These are phyloP conservation scores for Aplosporella prunicola DNA, from an alignment of 2,329 filamentous ascomycete genomes.

Conservation along the genomic window DNA sequence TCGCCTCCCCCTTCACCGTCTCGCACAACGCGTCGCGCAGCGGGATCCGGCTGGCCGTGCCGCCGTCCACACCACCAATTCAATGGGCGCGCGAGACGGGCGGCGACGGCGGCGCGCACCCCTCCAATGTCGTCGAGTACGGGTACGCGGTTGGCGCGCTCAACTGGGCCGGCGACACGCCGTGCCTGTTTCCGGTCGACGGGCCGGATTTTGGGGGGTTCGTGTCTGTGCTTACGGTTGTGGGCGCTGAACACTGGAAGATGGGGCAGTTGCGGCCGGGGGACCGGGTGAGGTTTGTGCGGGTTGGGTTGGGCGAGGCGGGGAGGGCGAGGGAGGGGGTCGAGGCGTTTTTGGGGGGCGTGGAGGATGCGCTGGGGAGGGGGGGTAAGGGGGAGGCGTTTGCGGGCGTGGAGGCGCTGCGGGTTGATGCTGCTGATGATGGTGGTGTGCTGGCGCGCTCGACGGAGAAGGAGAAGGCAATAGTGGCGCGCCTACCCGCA, in stretches of 20 bases:
- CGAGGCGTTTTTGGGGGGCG: slow-evolving; percentile 35
- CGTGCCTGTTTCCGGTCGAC: slow-evolving; percentile 51
- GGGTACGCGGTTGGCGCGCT: slow-evolving; percentile 50
- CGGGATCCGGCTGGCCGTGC: slow-evolving; percentile 51
- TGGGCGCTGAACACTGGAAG: slow-evolving; percentile 52
- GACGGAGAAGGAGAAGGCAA: no score
- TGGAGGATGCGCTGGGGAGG: slow-evolving; percentile 32
- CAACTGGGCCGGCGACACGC: slow-evolving; percentile 54
- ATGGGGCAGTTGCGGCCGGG: slow-evolving; percentile 53
- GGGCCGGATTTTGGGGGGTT: slow-evolving; percentile 54
- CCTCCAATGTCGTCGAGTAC: slow-evolving; percentile 44
- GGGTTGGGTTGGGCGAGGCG: slow-evolving; percentile 45
- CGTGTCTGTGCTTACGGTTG: slow-evolving; percentile 45
- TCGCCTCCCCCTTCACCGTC: slow-evolving; percentile 49
- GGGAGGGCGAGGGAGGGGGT: slow-evolving; percentile 35
- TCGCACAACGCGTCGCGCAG: slow-evolving; percentile 52
- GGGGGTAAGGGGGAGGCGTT: slow-evolving; percentile 14
- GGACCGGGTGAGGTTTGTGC: slow-evolving; percentile 42
- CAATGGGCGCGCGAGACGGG: slow-evolving; percentile 51
- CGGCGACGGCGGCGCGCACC: slow-evolving; percentile 55
- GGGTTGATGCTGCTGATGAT: slow-evolving; percentile 21
- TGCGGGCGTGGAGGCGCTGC: slow-evolving; percentile 18
- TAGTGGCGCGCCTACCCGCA: no score
- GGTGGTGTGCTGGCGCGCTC: no score
- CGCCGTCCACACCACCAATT: no score